A percentile compares a stretch with the other conserved stretches of the same genome.
These are phyloP conservation scores for Scenedesmus sp. DNA, from an alignment of 163 green algal species.

Conservation along the genomic window DNA sequence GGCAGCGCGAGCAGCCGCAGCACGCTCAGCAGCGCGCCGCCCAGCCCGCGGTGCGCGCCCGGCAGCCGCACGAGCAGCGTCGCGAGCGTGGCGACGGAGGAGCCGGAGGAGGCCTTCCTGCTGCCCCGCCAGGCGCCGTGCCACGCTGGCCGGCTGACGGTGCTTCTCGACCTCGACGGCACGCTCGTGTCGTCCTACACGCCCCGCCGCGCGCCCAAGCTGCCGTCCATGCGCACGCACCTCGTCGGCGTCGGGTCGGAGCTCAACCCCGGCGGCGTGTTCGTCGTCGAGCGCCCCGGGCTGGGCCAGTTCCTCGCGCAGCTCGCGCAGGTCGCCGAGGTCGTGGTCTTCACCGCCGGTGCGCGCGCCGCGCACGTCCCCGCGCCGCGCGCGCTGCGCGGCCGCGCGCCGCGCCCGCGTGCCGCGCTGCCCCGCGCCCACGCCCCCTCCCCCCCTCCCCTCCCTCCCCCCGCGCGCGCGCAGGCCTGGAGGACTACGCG, in stretches of 20 bases:
- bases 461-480: not conserved
- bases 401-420: too few relatives aligned
- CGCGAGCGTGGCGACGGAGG: constrained; percentile 2
- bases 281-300: constrained; percentile 89
- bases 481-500: constrained; percentile 90
- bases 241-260: constrained; percentile 75
- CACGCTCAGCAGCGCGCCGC: not conserved
- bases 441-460: too few relatives aligned
- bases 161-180: constrained; percentile 92
- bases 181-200: constrained; percentile 88
- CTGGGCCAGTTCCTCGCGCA: constrained; percentile 81
- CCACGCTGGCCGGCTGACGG: constrained; percentile 63
- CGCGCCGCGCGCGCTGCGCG: too few relatives aligned
- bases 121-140: constrained; percentile 17
- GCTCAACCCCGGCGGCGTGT: constrained; percentile 85
- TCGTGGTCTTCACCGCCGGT: constrained; percentile 77
- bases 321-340: constrained; percentile 71
- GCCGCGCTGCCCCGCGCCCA: not conserved
- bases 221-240: constrained; percentile 72
- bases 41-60: too few relatives aligned
- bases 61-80: constrained; percentile 38
- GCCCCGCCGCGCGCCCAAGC: constrained; percentile 70
- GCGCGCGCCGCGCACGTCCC: not conserved
- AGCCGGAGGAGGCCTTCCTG: constrained; percentile 7
- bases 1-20: constrained; percentile 19